Base-by-base conservation (phyloP, 345 rosid genomes). In the Tarenaya hassleriana region DNA sequence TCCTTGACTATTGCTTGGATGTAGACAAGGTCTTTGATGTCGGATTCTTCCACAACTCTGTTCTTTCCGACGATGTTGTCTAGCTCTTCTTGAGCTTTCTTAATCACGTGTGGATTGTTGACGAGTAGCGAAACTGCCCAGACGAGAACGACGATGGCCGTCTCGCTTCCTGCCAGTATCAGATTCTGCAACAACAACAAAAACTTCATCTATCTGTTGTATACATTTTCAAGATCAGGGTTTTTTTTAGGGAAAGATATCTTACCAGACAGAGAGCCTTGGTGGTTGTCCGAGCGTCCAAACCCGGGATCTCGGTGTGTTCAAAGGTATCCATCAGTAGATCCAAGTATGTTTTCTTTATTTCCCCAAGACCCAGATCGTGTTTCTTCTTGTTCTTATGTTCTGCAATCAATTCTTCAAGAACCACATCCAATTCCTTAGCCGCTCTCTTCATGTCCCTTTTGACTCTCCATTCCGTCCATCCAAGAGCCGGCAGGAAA, bases 1-100 rank as follows among this genome's bases (percentile, higher is more conserved):
- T 77, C 82, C 62, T 77, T 77, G 7, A 71, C 52, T 7, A 77
- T 55, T 9, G 83, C 79, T 42, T 69, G 54, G 9, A 79, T 42
- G 53, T 73, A 69, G 13, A 29, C 33, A 10, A 76, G 52, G 43
- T 73, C 68, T 5, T 46, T 62, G 10, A 79, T 42, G 43, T 79
- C 77, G 13, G 69, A 69, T n/a, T 66, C 72, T 33, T 76, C 62
- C 8, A 69, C 79, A 34, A 45, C 40, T 38, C 78, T 48, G 1
- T 57, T 44, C 41, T 49, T 66, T 2, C 82, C 77, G 0, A 62
- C 63, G 10, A 37, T 60, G 18, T 18, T 19, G 50, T 69, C 60
- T 0, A 76, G 52, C 51, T 79, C 82, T 27, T 71, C 68, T 29
- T 71, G 77, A 5, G 72, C 77, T 46, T 44, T 60, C 43, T 63